A percentile compares a stretch with the other conserved stretches of the same genome.
phyloP scores from a whole-genome alignment of 441 rosid species.

The Syzygium syzygioides region DNA sequence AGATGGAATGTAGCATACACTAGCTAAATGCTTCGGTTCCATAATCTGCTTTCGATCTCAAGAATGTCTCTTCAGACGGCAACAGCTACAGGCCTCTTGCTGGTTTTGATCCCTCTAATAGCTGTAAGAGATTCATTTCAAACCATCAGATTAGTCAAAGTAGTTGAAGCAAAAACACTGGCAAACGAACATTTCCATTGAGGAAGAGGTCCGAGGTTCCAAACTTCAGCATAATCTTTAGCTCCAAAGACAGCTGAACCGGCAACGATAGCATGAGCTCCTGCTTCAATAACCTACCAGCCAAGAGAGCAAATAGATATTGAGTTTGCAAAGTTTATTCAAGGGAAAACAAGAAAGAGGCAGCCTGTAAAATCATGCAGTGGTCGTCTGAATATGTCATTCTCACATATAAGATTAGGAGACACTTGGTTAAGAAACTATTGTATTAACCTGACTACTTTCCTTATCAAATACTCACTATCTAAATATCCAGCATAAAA shows the following conservation, averaged over 20 bases:
- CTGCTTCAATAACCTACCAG: slow-evolving; percentile 90
- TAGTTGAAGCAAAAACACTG: background rate
- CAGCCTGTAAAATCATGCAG: background rate
- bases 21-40: background rate
- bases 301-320: background rate
- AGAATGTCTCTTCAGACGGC: slow-evolving; percentile 43
- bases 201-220: background rate
- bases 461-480: background rate
- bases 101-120: slow-evolving; percentile 80
- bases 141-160: background rate
- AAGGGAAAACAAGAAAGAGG: background rate
- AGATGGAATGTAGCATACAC: background rate
- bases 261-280: slow-evolving; percentile 94
- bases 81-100: slow-evolving; percentile 88
- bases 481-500: background rate
- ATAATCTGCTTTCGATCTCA: background rate
- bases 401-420: background rate
- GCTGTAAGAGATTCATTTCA: slow-evolving; percentile 39
- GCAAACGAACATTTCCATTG: background rate
- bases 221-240: slow-evolving; percentile 95
- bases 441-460: background rate
- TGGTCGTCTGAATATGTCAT: background rate
- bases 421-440: background rate
- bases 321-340: background rate
- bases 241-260: slow-evolving; percentile 99